phyloP scores from a whole-genome alignment of 75 land plant species.

The Azolla pinnata region DNA sequence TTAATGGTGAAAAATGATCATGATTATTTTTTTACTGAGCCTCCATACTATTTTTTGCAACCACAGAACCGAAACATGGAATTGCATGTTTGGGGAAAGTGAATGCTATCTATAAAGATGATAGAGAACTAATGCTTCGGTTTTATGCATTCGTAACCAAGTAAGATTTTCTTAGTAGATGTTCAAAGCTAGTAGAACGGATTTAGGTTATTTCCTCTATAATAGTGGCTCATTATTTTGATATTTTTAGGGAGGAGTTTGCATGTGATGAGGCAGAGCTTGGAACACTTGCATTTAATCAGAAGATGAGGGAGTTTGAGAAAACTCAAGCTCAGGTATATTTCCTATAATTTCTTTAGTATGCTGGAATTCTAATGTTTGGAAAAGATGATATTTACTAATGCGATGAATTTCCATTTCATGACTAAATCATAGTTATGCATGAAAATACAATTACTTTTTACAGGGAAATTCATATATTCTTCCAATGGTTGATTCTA shows the following conservation, averaged over 20 bases:
- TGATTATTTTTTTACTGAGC: too few species aligned
- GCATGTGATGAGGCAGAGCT: conserved; percentile 95
- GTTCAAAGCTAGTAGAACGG: too few species aligned
- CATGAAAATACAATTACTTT: not conserved
- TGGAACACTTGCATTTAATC: conserved; percentile 59
- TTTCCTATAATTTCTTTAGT: not conserved
- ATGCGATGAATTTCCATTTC: too few species aligned
- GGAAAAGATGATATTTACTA: too few species aligned
- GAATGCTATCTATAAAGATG: conserved; percentile 65
- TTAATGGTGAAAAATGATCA: too few species aligned
- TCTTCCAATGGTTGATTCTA: not conserved
- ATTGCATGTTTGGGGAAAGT: conserved; percentile 79
- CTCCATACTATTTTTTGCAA: too few species aligned
- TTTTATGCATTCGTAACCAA: conserved; percentile 72
- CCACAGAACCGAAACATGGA: conserved; percentile 84
- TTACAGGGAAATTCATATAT: not conserved
- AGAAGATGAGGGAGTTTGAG: conserved; percentile 49
- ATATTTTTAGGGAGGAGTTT: conserved; percentile 57
- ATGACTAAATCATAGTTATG: not conserved
- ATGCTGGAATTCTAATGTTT: too few species aligned
- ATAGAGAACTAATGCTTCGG: conserved; percentile 66
- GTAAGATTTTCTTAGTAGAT: too few species aligned
- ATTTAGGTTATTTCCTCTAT: too few species aligned
- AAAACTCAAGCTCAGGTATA: conserved; percentile 65
- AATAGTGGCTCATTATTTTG: not conserved